Evolutionary conservation across 163 green algal species (phyloP).

Genomic region (Scenedesmus sp.): DNA sequence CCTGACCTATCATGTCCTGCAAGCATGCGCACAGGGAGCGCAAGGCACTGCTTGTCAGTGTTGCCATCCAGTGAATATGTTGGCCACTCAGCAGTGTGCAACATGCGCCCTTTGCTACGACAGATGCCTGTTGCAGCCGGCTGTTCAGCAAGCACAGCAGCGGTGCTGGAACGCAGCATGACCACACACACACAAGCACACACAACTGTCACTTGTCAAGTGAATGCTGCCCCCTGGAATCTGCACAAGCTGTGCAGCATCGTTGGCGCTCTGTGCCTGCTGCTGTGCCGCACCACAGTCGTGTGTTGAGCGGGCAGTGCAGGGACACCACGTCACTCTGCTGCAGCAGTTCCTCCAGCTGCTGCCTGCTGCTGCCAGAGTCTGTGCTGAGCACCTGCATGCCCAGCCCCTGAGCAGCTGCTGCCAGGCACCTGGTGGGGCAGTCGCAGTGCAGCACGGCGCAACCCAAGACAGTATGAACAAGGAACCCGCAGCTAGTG

Average conservation of each 20-base stretch:
- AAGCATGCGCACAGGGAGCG: too few species aligned
- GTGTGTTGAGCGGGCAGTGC: constrained; percentile 65
- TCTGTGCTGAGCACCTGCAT: constrained; percentile 65
- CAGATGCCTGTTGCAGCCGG: too few species aligned
- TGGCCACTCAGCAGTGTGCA: too few species aligned
- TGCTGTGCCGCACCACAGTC: constrained; percentile 32
- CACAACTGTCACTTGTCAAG: too few species aligned
- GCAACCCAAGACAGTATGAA: not conserved
- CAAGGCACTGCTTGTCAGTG: too few species aligned
- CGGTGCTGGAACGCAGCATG: too few species aligned
- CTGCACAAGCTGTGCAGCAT: too few species aligned
- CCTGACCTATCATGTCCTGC: constrained; percentile 63
- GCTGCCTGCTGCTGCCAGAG: constrained; percentile 21
- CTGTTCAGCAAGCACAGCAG: too few species aligned
- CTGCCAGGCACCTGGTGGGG: constrained; percentile 40
- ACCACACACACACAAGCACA: not conserved
- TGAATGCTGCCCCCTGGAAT: not conserved
- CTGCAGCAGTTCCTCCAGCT: constrained; percentile 64
- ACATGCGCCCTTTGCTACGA: too few species aligned
- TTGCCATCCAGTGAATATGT: too few species aligned
- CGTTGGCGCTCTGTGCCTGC: too few species aligned
- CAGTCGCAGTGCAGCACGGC: not conserved
- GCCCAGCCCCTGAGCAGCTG: constrained; percentile 58
- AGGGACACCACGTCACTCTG: constrained; percentile 63
- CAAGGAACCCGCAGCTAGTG: too few species aligned